A percentile compares a stretch with the other conserved stretches of the same genome.
These are phyloP conservation scores for Pueraria montana DNA, from an alignment of 306 rosid genomes.

Conservation along the genomic window DNA sequence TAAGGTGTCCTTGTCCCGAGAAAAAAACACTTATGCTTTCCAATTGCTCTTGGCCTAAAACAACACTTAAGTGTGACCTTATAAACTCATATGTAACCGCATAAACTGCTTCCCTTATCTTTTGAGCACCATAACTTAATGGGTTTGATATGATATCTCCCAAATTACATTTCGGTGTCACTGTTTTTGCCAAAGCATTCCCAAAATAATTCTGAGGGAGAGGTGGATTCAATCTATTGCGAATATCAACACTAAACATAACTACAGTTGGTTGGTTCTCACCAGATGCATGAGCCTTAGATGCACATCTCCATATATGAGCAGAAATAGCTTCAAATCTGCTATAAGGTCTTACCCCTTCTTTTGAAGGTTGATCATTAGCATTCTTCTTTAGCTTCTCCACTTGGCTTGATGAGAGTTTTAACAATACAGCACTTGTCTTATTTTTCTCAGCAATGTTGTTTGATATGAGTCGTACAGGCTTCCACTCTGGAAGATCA, in stretches of 20 bases:
- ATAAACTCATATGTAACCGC: not conserved
- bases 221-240: too few species aligned
- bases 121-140: not conserved
- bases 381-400: too few species aligned
- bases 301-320: too few species aligned
- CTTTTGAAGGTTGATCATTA: too few species aligned
- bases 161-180: not conserved
- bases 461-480: not conserved
- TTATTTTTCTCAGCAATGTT: too few species aligned
- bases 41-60: not conserved
- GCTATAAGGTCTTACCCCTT: too few species aligned
- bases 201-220: slow-evolving; percentile 30
- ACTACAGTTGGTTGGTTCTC: too few species aligned
- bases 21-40: not conserved
- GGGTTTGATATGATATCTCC: slow-evolving; percentile 12
- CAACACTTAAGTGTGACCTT: not conserved
- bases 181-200: not conserved
- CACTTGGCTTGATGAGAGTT: too few species aligned
- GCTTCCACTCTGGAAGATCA: slow-evolving; percentile 16
- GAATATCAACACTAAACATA: too few species aligned
- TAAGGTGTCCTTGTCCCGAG: not conserved
- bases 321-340: too few species aligned
- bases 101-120: not conserved
- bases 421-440: too few species aligned
- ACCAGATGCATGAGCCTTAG: too few species aligned